A percentile compares a stretch with the other conserved stretches of the same genome.
These are phyloP conservation scores for Didymella segeticola DNA, from an alignment of 2,329 filamentous ascomycete genomes.

Conservation along the genomic window DNA sequence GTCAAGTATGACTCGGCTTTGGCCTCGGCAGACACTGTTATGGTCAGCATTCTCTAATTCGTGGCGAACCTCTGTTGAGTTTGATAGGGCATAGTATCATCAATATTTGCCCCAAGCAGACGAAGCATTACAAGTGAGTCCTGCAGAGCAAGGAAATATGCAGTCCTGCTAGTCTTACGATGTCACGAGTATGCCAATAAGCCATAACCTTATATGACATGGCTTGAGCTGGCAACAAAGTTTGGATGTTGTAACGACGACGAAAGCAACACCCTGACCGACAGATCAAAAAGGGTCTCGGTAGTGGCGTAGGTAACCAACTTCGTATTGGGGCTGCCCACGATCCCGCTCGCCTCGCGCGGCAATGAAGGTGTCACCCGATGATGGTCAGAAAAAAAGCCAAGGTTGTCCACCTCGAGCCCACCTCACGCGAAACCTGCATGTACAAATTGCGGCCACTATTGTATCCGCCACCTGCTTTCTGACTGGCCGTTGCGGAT, in stretches of 20 bases:
- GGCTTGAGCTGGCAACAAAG: background rate
- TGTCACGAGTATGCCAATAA: background rate
- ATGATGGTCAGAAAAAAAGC: background rate
- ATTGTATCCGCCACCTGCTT: background rate
- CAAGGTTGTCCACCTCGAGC: background rate
- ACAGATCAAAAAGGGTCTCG: background rate
- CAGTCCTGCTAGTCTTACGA: background rate
- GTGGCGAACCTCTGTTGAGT: background rate
- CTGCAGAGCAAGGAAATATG: background rate
- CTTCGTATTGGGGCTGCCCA: background rate
- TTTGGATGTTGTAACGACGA: background rate
- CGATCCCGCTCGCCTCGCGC: slow-evolving; percentile 4
- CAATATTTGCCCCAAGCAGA: background rate
- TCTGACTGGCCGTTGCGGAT: slow-evolving; percentile 5
- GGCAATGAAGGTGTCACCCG: background rate
- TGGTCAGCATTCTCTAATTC: background rate
- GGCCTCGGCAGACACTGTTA: background rate
- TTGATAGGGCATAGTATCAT: background rate
- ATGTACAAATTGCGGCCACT: background rate
- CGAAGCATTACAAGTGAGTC: background rate
- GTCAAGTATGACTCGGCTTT: background rate
- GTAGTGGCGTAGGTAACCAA: background rate
- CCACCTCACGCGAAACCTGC: background rate
- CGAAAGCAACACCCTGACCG: background rate
- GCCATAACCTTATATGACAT: background rate